Evolutionary conservation across 116 monocot genomes (phyloP).

Genomic region (Phalaenopsis hybrid): DNA sequence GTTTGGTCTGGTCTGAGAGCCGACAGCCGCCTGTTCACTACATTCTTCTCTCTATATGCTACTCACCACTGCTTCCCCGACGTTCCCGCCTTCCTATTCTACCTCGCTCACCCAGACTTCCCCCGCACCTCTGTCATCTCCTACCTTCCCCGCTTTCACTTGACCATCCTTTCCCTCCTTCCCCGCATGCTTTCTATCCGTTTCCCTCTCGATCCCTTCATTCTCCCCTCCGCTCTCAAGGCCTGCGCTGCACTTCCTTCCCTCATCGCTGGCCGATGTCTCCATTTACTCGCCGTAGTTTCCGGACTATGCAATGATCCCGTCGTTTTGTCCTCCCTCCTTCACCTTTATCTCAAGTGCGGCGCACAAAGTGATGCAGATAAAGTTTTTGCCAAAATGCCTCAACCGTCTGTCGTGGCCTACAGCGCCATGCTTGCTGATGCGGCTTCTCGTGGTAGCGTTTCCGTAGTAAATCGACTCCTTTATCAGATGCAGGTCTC

Average conservation of each 20-base stretch:
- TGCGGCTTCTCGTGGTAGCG: conserved; percentile 28
- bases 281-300: conserved; percentile 38
- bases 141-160: conserved; percentile 13
- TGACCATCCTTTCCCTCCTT: conserved; percentile 13
- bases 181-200: conserved; percentile 22
- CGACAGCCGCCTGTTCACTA: conserved; percentile 24
- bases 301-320: conserved; percentile 28
- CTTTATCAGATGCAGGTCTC: conserved; percentile 33
- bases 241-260: conserved; percentile 30
- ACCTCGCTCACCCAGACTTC: conserved; percentile 20
- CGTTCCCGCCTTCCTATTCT: conserved; percentile 23
- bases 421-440: conserved; percentile 55
- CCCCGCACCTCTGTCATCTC: conserved; percentile 41
- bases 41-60: conserved; percentile 37
- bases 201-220: conserved; percentile 30
- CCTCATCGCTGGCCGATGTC: conserved; percentile 21
- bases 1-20: conserved; percentile 29
- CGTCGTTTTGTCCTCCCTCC: conserved; percentile 52
- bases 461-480: conserved; percentile 13
- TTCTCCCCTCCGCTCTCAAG: conserved; percentile 56
- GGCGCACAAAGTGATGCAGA: conserved; percentile 19
- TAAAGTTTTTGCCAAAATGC: conserved; percentile 43
- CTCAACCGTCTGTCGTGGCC: conserved; percentile 31
- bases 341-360: conserved; percentile 54
- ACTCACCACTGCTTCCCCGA: conserved; percentile 18